These are phyloP conservation scores for Perilla frutescens DNA, from an alignment of 257 asterid genomes.

Conservation along the genomic window DNA sequence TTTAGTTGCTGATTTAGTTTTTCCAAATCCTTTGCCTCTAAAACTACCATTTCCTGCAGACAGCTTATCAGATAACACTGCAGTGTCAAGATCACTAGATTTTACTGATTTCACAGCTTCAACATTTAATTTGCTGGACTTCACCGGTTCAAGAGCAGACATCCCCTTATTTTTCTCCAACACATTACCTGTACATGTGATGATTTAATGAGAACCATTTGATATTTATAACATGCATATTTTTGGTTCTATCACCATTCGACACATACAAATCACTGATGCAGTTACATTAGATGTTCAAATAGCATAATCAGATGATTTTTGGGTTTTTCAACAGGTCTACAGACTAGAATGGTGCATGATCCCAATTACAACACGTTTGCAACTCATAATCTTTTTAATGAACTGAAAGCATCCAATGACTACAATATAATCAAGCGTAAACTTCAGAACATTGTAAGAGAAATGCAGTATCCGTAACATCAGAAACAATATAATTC, in stretches of 20 bases:
- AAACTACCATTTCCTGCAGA: conserved; percentile 39
- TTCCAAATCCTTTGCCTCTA: conserved; percentile 42
- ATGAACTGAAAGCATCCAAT: background rate
- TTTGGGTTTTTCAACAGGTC: background rate
- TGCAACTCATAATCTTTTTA: background rate
- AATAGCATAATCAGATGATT: background rate
- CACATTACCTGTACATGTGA: conserved; percentile 28
- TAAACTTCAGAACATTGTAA: conserved; percentile 2
- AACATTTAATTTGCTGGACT: conserved; percentile 35
- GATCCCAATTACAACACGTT: background rate
- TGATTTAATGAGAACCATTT: conserved; percentile 27
- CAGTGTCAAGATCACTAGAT: conserved; percentile 33
- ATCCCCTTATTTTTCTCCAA: conserved; percentile 33
- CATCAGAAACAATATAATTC: conserved; percentile 19
- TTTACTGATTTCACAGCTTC: conserved; percentile 42
- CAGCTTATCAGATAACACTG: conserved; percentile 35
- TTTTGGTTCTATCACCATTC: conserved; percentile 12
- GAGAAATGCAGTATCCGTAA: background rate
- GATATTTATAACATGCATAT: background rate
- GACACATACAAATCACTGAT: background rate
- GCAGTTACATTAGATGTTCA: conserved; percentile 21
- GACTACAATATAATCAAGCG: background rate
- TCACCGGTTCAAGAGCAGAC: conserved; percentile 30
- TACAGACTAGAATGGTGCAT: conserved; percentile 1
- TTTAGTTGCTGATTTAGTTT: conserved; percentile 34